Conservation (phyloP, 2,329 filamentous ascomycete species). For the Whalleya microplaca region DNA sequence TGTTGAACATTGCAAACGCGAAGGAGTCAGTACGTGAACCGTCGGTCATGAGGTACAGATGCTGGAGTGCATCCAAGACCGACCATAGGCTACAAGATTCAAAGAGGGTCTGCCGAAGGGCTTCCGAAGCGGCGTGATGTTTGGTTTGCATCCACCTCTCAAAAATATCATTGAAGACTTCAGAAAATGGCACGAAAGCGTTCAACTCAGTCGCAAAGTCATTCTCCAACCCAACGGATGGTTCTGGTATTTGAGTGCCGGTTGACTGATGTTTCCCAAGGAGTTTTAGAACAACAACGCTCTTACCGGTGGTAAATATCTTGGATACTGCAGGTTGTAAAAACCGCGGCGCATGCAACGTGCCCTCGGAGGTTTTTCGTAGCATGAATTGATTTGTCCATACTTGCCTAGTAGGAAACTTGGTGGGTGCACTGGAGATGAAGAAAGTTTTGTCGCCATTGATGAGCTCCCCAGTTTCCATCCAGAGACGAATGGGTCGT, state of each 20-base stretch:
- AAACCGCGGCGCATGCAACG: slow-evolving; percentile 73
- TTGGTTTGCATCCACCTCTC: slow-evolving; percentile 77
- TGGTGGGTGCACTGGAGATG: slow-evolving; percentile 61
- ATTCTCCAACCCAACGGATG: slow-evolving; percentile 57
- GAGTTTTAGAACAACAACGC: slow-evolving; percentile 78
- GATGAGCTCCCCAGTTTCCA: slow-evolving; percentile 75
- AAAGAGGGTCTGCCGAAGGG: slow-evolving; percentile 69
- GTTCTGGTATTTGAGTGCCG: slow-evolving; percentile 43
- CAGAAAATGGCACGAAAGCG: slow-evolving; percentile 69
- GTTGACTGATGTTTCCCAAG: slow-evolving; percentile 58
- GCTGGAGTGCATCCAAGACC: slow-evolving; percentile 68
- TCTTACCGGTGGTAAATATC: slow-evolving; percentile 89
- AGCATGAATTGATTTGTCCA: slow-evolving; percentile 80
- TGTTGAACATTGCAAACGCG: slow-evolving; percentile 71
- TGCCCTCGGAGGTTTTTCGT: slow-evolving; percentile 60
- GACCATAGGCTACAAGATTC: slow-evolving; percentile 68
- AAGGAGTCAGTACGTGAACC: slow-evolving; percentile 70
- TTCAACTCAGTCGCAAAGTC: slow-evolving; percentile 52
- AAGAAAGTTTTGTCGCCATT: slow-evolving; percentile 75
- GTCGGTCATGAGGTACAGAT: slow-evolving; percentile 77
- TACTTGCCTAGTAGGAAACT: slow-evolving; percentile 64
- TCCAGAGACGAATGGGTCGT: slow-evolving; percentile 80
- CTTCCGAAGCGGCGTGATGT: slow-evolving; percentile 69
- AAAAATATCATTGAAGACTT: slow-evolving; percentile 74
- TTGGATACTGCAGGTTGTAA: slow-evolving; percentile 69